These are phyloP conservation scores for Pharnaceum exiguum DNA, from an alignment of 148 eudicot genomes.

Conservation along the genomic window DNA sequence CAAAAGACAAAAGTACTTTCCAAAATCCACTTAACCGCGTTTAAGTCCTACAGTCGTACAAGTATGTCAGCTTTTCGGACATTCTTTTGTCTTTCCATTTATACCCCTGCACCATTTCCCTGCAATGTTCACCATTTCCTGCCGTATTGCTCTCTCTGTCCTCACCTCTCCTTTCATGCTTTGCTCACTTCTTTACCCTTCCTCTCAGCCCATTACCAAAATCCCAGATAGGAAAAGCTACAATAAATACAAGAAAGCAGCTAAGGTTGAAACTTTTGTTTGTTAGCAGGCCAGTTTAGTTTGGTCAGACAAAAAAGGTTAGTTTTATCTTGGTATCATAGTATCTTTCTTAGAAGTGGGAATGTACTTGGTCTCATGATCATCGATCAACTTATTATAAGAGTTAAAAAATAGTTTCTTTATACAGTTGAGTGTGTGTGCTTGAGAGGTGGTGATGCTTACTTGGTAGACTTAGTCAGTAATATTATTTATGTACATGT, in stretches of 20 bases:
- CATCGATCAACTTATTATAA: background rate
- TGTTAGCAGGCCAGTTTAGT: no score
- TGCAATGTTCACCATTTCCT: background rate
- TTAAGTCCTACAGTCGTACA: background rate
- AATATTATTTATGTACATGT: background rate
- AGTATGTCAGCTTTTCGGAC: background rate
- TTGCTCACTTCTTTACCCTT: background rate
- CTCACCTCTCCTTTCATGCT: background rate
- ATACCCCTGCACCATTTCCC: background rate
- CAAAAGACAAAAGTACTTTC: background rate
- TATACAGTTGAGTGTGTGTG: no score
- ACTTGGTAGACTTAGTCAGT: conserved; percentile 16
- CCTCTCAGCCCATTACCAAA: background rate
- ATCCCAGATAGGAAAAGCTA: background rate
- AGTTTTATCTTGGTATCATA: background rate
- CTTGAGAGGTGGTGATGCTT: conserved; percentile 10
- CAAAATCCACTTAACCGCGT: conserved; percentile 13
- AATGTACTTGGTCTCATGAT: conserved; percentile 23
- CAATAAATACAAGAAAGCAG: no score
- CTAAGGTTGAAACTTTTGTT: no score
- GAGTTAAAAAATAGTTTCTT: background rate
- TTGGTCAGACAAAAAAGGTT: background rate
- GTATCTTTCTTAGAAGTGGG: conserved; percentile 17
- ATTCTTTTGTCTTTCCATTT: background rate
- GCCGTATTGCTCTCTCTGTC: background rate